phyloP scores from a whole-genome alignment of 2,329 filamentous ascomycete species.

The Didymella glomerata region DNA sequence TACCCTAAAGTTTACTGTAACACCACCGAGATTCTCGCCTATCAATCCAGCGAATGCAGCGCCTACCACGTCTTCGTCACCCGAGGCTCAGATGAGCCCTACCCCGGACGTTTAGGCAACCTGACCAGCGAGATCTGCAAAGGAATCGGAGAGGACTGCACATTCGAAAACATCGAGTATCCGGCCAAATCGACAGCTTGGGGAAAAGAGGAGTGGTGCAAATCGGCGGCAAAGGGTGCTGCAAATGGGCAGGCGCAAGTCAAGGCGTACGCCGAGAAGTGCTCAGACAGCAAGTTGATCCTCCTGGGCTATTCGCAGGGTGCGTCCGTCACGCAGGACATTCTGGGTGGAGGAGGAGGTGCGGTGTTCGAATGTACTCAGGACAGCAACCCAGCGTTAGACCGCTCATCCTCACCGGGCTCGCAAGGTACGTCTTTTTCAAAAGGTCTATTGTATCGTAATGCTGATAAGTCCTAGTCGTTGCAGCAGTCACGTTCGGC shows the following conservation, averaged over 20 bases:
- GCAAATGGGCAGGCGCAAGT: conserved; percentile 37
- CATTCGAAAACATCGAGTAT: conserved; percentile 40
- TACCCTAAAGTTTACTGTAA: conserved; percentile 34
- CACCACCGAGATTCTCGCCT: conserved; percentile 35
- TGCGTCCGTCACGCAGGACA: conserved; percentile 37
- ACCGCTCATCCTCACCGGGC: conserved; percentile 29
- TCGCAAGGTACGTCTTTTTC: conserved; percentile 28
- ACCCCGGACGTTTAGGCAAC: conserved; percentile 39
- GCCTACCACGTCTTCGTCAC: conserved; percentile 40
- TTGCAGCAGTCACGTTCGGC: conserved; percentile 40
- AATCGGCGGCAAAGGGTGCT: conserved; percentile 35
- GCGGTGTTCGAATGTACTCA: conserved; percentile 37
- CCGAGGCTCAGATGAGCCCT: conserved; percentile 42
- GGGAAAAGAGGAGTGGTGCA: conserved; percentile 39
- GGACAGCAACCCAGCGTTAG: conserved; percentile 31
- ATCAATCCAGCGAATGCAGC: conserved; percentile 33
- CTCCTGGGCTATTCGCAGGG: conserved; percentile 40
- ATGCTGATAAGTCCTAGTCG: conserved; percentile 26
- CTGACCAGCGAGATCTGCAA: conserved; percentile 35
- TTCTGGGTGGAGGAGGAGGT: conserved; percentile 43
- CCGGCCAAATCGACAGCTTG: conserved; percentile 40
- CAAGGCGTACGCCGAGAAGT: conserved; percentile 36
- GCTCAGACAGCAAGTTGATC: conserved; percentile 40
- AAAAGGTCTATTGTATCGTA: too few relatives aligned
- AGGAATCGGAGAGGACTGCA: conserved; percentile 27